Percentiles rank a stretch among this genome's conserved stretches.
These are phyloP conservation scores for Bretschneidera sinensis DNA, from an alignment of 345 rosid genomes.

Conservation along the genomic window DNA sequence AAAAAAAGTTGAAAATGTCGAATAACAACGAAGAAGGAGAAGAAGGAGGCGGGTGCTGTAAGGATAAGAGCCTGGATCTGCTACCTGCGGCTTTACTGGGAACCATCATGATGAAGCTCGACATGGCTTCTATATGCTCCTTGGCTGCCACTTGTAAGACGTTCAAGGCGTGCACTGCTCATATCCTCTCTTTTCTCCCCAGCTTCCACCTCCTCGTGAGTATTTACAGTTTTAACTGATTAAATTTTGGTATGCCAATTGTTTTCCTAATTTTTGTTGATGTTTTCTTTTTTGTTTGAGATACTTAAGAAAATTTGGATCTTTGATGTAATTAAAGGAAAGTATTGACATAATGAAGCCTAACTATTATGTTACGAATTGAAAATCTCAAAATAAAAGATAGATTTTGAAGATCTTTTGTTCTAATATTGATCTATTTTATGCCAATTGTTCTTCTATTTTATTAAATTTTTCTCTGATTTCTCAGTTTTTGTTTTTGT, in stretches of 20 bases:
- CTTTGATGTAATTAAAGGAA: not conserved
- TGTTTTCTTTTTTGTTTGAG: not conserved
- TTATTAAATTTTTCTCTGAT: too few species aligned
- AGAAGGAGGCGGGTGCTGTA: slow-evolving; percentile 17
- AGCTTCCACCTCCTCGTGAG: slow-evolving; percentile 67
- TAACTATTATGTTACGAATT: not conserved
- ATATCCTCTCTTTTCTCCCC: slow-evolving; percentile 72
- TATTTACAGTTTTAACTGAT: slow-evolving; percentile 1
- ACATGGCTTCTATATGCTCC: slow-evolving; percentile 73
- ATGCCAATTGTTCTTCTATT: too few species aligned
- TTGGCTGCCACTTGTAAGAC: slow-evolving; percentile 60
- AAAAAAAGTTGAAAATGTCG: not conserved
- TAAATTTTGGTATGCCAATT: too few species aligned
- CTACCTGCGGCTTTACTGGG: slow-evolving; percentile 63
- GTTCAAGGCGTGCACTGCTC: slow-evolving; percentile 49
- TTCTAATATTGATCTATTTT: too few species aligned
- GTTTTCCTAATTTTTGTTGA: too few species aligned
- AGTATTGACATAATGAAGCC: not conserved
- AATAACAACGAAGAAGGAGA: slow-evolving; percentile 1
- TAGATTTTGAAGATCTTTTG: too few species aligned
- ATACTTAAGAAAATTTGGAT: too few species aligned
- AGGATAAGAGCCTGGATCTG: slow-evolving; percentile 51
- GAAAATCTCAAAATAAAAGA: too few species aligned
- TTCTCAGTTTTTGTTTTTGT: too few species aligned
- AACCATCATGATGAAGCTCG: slow-evolving; percentile 71